Percentiles rank a stretch among this genome's conserved stretches.
Conservation (phyloP, 2,329 filamentous ascomycete species). For the Leptographium wingfieldii region DNA sequence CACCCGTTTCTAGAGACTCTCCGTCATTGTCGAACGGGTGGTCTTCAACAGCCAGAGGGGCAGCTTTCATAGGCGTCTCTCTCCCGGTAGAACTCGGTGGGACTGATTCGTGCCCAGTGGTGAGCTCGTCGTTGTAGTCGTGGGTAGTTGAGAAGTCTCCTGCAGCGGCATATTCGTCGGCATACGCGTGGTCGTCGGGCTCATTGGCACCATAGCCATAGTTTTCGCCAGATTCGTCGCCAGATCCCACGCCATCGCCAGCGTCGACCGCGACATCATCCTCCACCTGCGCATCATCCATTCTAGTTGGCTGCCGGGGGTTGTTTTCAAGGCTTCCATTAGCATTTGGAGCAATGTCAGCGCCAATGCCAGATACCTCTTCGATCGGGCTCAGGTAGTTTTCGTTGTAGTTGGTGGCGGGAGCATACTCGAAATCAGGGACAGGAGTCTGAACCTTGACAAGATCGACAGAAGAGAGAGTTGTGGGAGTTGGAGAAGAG, state of each 20-base stretch:
- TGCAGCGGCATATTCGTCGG: not conserved
- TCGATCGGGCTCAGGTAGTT: not conserved
- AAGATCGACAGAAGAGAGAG: slow-evolving; percentile 5
- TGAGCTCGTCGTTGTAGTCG: not conserved
- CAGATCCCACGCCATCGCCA: not conserved
- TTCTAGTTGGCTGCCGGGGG: not conserved
- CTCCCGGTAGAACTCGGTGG: not conserved
- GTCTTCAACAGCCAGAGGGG: not conserved
- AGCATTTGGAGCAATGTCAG: not conserved
- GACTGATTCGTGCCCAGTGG: not conserved
- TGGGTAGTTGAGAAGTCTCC: not conserved
- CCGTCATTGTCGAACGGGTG: not conserved
- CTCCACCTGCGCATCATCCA: not conserved
- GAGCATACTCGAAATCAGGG: not conserved
- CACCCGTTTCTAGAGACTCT: not conserved
- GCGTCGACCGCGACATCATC: not conserved
- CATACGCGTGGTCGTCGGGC: not conserved
- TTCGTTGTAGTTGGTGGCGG: not conserved
- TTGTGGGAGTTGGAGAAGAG: not conserved
- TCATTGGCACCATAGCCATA: not conserved
- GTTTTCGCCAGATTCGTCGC: not conserved
- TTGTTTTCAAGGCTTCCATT: not conserved
- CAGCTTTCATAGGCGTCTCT: too few species aligned
- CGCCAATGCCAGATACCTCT: not conserved
- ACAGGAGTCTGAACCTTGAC: not conserved